A percentile compares a stretch with the other conserved stretches of the same genome.
These are phyloP conservation scores for Monosporozyma solicola DNA, from an alignment of 805 yeast species.

Conservation along the genomic window DNA sequence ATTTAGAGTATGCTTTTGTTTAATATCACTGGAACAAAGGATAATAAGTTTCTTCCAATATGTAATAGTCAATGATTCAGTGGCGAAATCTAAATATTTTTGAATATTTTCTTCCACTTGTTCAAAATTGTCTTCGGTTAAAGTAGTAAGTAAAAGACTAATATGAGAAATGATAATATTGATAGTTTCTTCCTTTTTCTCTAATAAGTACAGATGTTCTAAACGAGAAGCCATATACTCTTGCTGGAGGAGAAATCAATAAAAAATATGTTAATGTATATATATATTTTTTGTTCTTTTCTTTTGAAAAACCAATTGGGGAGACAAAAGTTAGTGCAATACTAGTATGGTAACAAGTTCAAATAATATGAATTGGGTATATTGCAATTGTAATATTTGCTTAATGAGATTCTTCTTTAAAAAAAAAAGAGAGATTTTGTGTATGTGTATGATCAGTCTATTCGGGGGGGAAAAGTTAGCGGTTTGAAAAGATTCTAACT, in stretches of 20 bases:
- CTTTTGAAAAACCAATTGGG: neutral
- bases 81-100: slow-evolving; percentile 18
- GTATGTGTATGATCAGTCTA: neutral
- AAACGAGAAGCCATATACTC: neutral
- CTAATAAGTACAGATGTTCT: neutral
- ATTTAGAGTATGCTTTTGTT: slow-evolving; percentile 8
- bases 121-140: slow-evolving; percentile 14
- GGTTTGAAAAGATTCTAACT: too few species aligned
- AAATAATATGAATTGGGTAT: neutral
- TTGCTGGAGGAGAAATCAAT: neutral
- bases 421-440: too few species aligned
- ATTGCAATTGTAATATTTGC: neutral
- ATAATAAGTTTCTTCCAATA: slow-evolving; percentile 23
- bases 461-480: neutral
- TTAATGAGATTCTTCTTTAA: too few species aligned
- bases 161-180: slow-evolving; percentile 23
- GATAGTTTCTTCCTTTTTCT: slow-evolving; percentile 19
- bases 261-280: too few species aligned
- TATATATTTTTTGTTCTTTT: too few species aligned
- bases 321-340: too few species aligned
- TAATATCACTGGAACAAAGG: slow-evolving; percentile 17
- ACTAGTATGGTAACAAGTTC: neutral
- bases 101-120: slow-evolving; percentile 13
- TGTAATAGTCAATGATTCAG: slow-evolving; percentile 13
- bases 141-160: slow-evolving; percentile 20